A percentile compares a stretch with the other conserved stretches of the same genome.
These are phyloP conservation scores for Acephala macrosclerotiorum DNA, from an alignment of 2,329 filamentous ascomycete genomes.

Conservation along the genomic window DNA sequence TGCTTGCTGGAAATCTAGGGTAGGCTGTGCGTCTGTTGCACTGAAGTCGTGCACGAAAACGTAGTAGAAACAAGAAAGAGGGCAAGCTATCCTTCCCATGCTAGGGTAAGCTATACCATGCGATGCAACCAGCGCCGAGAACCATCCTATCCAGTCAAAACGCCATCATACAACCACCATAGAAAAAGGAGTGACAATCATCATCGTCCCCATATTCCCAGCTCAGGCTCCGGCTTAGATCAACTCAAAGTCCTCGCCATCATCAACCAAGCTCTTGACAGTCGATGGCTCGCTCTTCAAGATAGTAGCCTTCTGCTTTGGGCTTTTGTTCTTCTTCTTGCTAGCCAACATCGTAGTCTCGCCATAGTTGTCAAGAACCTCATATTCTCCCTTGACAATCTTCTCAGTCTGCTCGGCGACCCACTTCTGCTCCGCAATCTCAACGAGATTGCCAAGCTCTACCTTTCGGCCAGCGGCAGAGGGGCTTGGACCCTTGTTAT, in stretches of 20 bases:
- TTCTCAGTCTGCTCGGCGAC: slow-evolving; percentile 42
- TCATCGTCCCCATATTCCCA: slow-evolving; percentile 5
- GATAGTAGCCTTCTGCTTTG: slow-evolving; percentile 36
- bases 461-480: slow-evolving; percentile 33
- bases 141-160: slow-evolving; percentile 12
- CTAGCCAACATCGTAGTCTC: slow-evolving; percentile 37
- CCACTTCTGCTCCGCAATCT: slow-evolving; percentile 44
- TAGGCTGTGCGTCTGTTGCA: slow-evolving; percentile 29
- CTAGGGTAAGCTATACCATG: slow-evolving; percentile 35
- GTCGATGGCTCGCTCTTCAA: slow-evolving; percentile 24
- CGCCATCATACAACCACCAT: slow-evolving; percentile 22
- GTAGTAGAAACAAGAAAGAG: slow-evolving; percentile 12
- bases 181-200: slow-evolving; percentile 23
- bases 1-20: slow-evolving; percentile 17
- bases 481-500: slow-evolving; percentile 39
- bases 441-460: slow-evolving; percentile 41
- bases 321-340: slow-evolving; percentile 39
- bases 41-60: not conserved
- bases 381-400: slow-evolving; percentile 44
- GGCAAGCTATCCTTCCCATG: slow-evolving; percentile 37
- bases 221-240: slow-evolving; percentile 33
- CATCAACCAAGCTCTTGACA: slow-evolving; percentile 29
- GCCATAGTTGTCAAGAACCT: slow-evolving; percentile 44
- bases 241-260: slow-evolving; percentile 45
- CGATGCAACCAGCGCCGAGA: slow-evolving; percentile 16